Evolutionary conservation across 345 rosid genomes (phyloP).

Genomic region (Reutealis trisperma): DNA sequence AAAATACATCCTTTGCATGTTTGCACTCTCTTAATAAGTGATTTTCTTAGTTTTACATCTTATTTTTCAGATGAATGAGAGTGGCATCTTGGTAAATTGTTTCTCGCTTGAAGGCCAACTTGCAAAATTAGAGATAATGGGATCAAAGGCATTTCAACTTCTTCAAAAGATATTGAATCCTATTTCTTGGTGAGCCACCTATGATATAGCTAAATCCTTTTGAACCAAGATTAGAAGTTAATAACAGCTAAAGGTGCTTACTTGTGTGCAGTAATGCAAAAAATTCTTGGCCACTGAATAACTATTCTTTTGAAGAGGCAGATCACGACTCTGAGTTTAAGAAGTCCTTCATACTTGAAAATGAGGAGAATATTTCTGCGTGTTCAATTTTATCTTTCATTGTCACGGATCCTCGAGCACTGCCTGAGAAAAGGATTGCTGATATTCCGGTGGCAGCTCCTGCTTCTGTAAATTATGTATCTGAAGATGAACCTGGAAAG

Average conservation of each 20-base stretch:
- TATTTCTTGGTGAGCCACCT: slow-evolving; percentile 50
- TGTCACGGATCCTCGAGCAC: slow-evolving; percentile 62
- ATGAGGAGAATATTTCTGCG: slow-evolving; percentile 41
- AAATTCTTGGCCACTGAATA: slow-evolving; percentile 35
- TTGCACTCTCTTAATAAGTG: not conserved
- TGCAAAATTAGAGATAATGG: slow-evolving; percentile 75
- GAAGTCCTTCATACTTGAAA: slow-evolving; percentile 29
- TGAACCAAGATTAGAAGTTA: slow-evolving; percentile 11
- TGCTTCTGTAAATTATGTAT: slow-evolving; percentile 11
- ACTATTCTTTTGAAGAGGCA: slow-evolving; percentile 40
- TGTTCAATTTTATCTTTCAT: slow-evolving; percentile 43
- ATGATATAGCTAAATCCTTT: slow-evolving; percentile 1
- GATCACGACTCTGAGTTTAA: slow-evolving; percentile 20
- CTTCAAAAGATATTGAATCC: slow-evolving; percentile 60
- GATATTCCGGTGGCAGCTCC: slow-evolving; percentile 33
- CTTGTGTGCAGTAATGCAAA: slow-evolving; percentile 45
- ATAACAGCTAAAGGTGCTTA: slow-evolving; percentile 19
- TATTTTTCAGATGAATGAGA: slow-evolving; percentile 56
- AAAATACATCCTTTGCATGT: not conserved
- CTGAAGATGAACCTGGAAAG: slow-evolving; percentile 33
- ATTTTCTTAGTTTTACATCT: slow-evolving; percentile 7
- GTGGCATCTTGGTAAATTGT: slow-evolving; percentile 47
- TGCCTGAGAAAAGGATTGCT: slow-evolving; percentile 30
- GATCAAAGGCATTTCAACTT: slow-evolving; percentile 65
- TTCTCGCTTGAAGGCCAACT: slow-evolving; percentile 77